These are phyloP conservation scores for Ophiostoma triangulosporum DNA, from an alignment of 2,329 filamentous ascomycete genomes.

Conservation along the genomic window DNA sequence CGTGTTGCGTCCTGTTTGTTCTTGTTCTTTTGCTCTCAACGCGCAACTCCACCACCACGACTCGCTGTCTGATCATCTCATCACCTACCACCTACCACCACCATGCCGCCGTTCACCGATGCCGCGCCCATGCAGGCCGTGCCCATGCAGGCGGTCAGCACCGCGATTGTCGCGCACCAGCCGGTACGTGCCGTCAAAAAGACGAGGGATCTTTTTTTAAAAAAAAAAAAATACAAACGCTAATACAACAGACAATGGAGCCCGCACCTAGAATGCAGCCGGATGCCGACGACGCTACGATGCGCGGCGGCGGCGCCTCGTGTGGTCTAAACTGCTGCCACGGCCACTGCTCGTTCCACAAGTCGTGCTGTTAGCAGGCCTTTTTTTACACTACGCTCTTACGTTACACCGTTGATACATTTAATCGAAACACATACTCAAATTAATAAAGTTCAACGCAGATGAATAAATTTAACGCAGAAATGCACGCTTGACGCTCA, in stretches of 20 bases:
- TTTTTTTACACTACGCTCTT: neutral
- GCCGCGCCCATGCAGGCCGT: neutral
- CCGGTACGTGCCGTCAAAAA: neutral
- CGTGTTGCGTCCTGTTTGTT: too few relatives aligned
- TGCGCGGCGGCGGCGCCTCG: neutral
- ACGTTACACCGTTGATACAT: neutral
- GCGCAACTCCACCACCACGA: too few relatives aligned
- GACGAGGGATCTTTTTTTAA: neutral
- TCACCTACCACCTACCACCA: neutral
- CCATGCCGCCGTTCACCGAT: neutral
- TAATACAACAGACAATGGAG: neutral
- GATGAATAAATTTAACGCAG: too few relatives aligned
- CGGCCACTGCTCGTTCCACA: neutral
- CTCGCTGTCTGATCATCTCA: neutral
- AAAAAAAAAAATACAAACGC: neutral
- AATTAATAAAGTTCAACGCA: too few relatives aligned
- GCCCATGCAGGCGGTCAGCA: neutral
- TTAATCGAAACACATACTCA: too few relatives aligned
- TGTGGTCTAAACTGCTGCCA: conserved; percentile 1
- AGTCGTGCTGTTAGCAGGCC: neutral
- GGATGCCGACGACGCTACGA: neutral
- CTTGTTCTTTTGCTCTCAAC: too few relatives aligned
- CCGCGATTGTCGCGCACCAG: neutral
- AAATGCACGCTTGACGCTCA: neutral
- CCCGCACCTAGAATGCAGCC: neutral